A percentile compares a stretch with the other conserved stretches of the same genome.
phyloP scores from a whole-genome alignment of 176 grass and related monocot genomes.

The Coix lacrymajobi region DNA sequence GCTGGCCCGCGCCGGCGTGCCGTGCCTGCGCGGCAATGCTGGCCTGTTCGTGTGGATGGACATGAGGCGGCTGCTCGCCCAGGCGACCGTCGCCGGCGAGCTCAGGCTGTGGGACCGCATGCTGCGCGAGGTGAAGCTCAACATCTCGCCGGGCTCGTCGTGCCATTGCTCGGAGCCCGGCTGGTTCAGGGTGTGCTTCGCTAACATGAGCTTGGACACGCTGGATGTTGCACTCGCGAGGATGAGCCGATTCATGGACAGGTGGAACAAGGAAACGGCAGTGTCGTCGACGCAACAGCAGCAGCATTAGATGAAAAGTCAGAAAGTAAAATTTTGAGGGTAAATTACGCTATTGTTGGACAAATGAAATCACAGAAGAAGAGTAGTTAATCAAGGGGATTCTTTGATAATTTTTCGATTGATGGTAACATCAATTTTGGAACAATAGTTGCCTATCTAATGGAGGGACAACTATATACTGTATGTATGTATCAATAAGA shows the following conservation, averaged over 20 bases:
- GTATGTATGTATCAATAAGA: too few relatives aligned
- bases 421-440: constrained; percentile 16
- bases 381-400: not conserved
- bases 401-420: not conserved
- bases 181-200: constrained; percentile 96
- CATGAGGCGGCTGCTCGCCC: constrained; percentile 38
- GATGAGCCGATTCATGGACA: constrained; percentile 62
- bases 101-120: constrained; percentile 62
- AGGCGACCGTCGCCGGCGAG: constrained; percentile 35
- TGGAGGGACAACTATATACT: constrained; percentile 3
- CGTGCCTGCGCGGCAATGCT: constrained; percentile 64
- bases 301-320: not conserved
- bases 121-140: constrained; percentile 59
- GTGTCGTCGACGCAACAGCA: not conserved
- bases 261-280: constrained; percentile 25
- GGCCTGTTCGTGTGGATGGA: constrained; percentile 96
- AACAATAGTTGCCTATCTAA: not conserved
- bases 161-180: constrained; percentile 85
- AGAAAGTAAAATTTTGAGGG: not conserved
- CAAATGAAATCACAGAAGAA: not conserved
- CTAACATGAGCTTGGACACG: constrained; percentile 75
- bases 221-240: constrained; percentile 65
- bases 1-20: constrained; percentile 48
- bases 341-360: not conserved
- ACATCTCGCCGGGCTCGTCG: constrained; percentile 82